These are phyloP conservation scores for Meredithiella fracta DNA, from an alignment of 2,329 filamentous ascomycete genomes.

Conservation along the genomic window DNA sequence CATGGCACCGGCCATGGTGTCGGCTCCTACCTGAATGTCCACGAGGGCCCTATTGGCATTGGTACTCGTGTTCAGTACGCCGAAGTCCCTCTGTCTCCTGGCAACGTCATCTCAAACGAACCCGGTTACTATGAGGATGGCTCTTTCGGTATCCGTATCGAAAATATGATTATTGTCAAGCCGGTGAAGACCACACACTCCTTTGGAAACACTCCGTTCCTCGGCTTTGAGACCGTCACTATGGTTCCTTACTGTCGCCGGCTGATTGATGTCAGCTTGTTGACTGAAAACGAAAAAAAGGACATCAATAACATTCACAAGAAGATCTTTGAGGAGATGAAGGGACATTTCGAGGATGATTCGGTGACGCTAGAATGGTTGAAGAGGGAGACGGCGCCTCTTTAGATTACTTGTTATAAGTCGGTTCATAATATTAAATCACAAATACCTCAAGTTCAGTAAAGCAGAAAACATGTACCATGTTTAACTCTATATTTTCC, in stretches of 20 bases:
- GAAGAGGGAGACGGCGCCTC: conserved; percentile 51
- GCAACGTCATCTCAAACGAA: conserved; percentile 91
- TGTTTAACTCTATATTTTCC: not conserved
- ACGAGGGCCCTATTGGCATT: conserved; percentile 93
- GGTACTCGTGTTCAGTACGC: conserved; percentile 82
- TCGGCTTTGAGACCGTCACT: conserved; percentile 93
- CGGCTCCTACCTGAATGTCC: conserved; percentile 88
- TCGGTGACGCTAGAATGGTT: conserved; percentile 62
- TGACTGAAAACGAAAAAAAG: conserved; percentile 57
- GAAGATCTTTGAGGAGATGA: conserved; percentile 69
- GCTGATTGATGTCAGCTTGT: conserved; percentile 56
- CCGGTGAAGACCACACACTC: conserved; percentile 74
- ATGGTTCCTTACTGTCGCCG: conserved; percentile 92
- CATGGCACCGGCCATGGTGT: conserved; percentile 95
- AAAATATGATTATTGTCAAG: conserved; percentile 84
- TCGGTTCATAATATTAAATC: too few relatives aligned
- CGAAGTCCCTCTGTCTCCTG: conserved; percentile 75
- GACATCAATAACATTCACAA: conserved; percentile 81
- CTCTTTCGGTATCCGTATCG: conserved; percentile 84
- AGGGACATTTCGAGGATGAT: conserved; percentile 57
- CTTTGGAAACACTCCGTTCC: conserved; percentile 85
- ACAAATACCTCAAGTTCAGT: too few relatives aligned
- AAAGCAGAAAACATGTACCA: not conserved
- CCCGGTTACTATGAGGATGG: conserved; percentile 96
- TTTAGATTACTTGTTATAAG: too few relatives aligned